A percentile compares a stretch with the other conserved stretches of the same genome.
Conservation (phyloP, 2,329 filamentous ascomycete species). For the Epichloe uncinata region DNA sequence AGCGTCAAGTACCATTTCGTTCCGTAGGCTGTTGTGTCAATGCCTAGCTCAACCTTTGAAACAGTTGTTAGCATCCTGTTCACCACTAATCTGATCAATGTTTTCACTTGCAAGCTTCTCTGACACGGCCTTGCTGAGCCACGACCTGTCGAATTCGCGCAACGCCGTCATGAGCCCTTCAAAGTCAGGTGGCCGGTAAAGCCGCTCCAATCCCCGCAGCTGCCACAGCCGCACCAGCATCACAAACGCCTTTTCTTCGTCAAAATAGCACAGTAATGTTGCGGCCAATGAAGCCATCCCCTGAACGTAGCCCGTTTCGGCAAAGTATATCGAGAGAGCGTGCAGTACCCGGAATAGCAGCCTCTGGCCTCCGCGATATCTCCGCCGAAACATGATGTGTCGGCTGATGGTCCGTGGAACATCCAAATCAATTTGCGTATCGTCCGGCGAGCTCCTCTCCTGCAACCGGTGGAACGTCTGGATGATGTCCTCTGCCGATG, state of each 20-base stretch:
- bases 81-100: no score
- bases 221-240: conserved; percentile 96
- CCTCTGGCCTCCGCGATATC: conserved; percentile 86
- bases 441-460: conserved; percentile 65
- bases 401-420: conserved; percentile 88
- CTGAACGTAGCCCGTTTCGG: conserved; percentile 88
- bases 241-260: conserved; percentile 86
- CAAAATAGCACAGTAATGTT: conserved; percentile 89
- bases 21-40: conserved; percentile 84
- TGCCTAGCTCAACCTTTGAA: conserved; percentile 55
- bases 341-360: conserved; percentile 87
- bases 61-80: neutral
- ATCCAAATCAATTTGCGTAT: conserved; percentile 94
- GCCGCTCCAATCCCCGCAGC: conserved; percentile 67
- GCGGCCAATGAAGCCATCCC: conserved; percentile 93
- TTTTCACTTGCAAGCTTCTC: conserved; percentile 55
- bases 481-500: conserved; percentile 59
- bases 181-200: conserved; percentile 70
- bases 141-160: conserved; percentile 70
- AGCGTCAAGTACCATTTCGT: conserved; percentile 95
- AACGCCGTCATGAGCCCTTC: conserved; percentile 75
- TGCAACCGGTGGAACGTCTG: conserved; percentile 61
- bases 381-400: conserved; percentile 91
- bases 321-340: conserved; percentile 80
- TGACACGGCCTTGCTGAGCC: conserved; percentile 73